Evolutionary conservation across 179 eudicot species (phyloP), one percentile per base, ranked within the genome.

Genomic region (Spinacia oleracea): DNA sequence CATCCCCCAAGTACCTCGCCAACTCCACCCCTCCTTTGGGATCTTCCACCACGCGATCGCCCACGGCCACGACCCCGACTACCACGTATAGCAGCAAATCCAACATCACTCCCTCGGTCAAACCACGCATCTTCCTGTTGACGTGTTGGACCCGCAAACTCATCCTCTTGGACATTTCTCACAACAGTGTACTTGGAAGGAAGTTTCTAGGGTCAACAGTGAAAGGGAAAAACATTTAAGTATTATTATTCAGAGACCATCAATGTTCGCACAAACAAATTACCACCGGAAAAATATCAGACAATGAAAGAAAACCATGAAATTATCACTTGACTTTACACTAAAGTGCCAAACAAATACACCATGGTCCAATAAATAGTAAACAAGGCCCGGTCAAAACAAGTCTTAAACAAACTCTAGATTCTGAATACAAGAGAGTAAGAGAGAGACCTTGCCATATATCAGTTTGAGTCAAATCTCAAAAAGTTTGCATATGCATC

Each of bases 31-130:
- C 81, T 83, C 81, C 87, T 85, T 80, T 89, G 97, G 43, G 89
- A 81, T 85, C 88, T 86, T 55, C 94, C 92, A 48, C 90, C 94
- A 18, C 92, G 90, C 14, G 74, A 73, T 50, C 92, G 86, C 16
- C 89, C 90, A 43, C 89, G 84, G 32, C 87, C 90, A 8, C 82
- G 78, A 60, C 79, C 81, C 14, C 75, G 75, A 70, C 80, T 79
- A 20, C 84, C 81, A 66, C 81, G 84, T 58, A 80, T 45, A 21
- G 78, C 55, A 42, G 76, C 79, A 10, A 78, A 72, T 21, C 81
- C 82, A 23, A 53, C 79, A 62, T 77, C 85, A 40, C 65, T 79
- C 45, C 81, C 77, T 9, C 81, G 78, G 77, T 84, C 90, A 72
- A 68, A 66, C 91, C 89, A 87, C 11, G 74, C 72, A 66, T 91